Base-by-base conservation (phyloP, 768 basidiomycete genomes). In the Hericium alpestre region DNA sequence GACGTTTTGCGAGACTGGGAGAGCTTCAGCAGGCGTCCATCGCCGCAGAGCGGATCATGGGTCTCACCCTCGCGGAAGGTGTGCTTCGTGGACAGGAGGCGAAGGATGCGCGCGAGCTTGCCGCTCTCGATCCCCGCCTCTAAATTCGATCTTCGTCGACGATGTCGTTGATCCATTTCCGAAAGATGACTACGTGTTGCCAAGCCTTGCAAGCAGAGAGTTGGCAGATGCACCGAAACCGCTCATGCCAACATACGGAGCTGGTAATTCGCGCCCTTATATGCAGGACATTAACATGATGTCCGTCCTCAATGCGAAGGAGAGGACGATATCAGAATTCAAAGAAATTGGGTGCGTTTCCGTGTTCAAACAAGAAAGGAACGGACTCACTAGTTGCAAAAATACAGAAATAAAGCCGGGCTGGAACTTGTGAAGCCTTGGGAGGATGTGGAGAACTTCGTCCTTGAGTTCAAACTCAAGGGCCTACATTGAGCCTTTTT, bases 231-330 rank as follows among this genome's bases (percentile, higher is more conserved):
- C 75, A 0, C 78, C 77, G 0, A 71, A 73, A 54, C 79, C 76
- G 0, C 65, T 81, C 51, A 67, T 79, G 2, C 71, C 78, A 5
- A 79, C 79, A 62, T 79, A 73, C 53, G 77, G 76, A 16, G 68
- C 71, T 7, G 78, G 74, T 1, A 67, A 66, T 43, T 64, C 73
- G 38, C 65, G 72, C 5, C 66, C 67, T 27, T 79, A 79, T 58
- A 65, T 74, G 37, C 72, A 73, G 51, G 79, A 80, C 56, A 50
- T 79, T 43, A 72, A 70, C 53, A 77, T 80, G 78, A 73, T 77
- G 72, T 47, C 65, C 16, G 23, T 69, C 12, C 62, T 74, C 13
- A 77, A 80, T 51, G 63, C 69, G 7, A 69, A 73, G 59, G 77
- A 79, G 57, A 72, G 79, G 5, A 73, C 71, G 0, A 51, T 79